Percentiles rank a stretch among this genome's conserved stretches.
phyloP scores from a whole-genome alignment of 805 yeast genomes.

The Maudiozyma saulgeensis region DNA sequence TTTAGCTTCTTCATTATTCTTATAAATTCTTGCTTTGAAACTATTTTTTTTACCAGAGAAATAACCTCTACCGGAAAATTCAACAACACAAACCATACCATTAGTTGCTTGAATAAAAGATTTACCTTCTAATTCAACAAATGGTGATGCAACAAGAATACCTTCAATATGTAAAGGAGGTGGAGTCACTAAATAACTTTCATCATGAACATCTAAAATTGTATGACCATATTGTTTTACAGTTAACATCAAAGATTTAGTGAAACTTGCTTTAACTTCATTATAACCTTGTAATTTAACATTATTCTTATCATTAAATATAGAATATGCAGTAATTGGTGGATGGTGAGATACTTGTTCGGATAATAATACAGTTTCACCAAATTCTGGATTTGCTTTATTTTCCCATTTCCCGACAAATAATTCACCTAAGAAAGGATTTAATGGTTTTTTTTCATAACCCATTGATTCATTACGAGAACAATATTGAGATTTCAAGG shows the following conservation, averaged over 20 bases:
- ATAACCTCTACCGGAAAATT: slow-evolving; percentile 88
- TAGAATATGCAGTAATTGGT: slow-evolving; percentile 85
- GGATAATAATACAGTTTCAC: slow-evolving; percentile 69
- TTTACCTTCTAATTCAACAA: slow-evolving; percentile 86
- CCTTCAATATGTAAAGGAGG: slow-evolving; percentile 99
- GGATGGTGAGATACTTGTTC: slow-evolving; percentile 98
- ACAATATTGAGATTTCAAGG: slow-evolving; percentile 87
- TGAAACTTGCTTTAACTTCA: slow-evolving; percentile 75
- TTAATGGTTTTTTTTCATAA: slow-evolving; percentile 93
- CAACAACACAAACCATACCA: slow-evolving; percentile 69
- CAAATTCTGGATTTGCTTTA: slow-evolving; percentile 41
- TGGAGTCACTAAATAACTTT: slow-evolving; percentile 69
- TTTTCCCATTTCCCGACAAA: slow-evolving; percentile 86
- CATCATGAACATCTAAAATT: slow-evolving; percentile 54
- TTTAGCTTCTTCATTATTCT: slow-evolving; percentile 33
- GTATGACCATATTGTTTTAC: slow-evolving; percentile 95
- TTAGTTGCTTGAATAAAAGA: slow-evolving; percentile 72
- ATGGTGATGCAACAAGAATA: slow-evolving; percentile 80
- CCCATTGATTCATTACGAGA: slow-evolving; percentile 87
- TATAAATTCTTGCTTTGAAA: slow-evolving; percentile 74
- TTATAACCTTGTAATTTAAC: slow-evolving; percentile 79
- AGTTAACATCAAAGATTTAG: slow-evolving; percentile 62
- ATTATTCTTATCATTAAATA: slow-evolving; percentile 61
- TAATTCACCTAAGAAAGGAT: slow-evolving; percentile 92
- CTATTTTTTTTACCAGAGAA: slow-evolving; percentile 91